phyloP scores from a whole-genome alignment of 805 yeast species.

The Candida rishiriensis region DNA sequence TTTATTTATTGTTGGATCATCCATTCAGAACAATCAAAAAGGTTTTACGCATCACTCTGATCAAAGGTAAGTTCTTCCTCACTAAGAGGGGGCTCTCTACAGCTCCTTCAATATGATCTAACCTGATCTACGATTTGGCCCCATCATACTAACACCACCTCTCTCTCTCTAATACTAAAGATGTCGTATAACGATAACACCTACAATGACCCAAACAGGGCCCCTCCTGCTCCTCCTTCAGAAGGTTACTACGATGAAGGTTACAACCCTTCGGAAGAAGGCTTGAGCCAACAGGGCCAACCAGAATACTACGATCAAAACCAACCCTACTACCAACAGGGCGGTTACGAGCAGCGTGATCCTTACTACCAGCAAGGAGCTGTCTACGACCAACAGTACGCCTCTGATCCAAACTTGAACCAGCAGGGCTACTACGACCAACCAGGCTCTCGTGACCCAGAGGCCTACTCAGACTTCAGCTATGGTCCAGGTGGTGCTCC shows the following conservation, averaged over 20 bases:
- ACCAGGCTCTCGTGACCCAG: constrained; percentile 46
- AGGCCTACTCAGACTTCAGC: constrained; percentile 57
- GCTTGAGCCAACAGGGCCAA: constrained; percentile 20
- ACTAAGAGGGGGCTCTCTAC: too few relatives aligned
- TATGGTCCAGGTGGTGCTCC: constrained; percentile 57
- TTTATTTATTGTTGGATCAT: too few relatives aligned
- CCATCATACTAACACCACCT: too few relatives aligned
- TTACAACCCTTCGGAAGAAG: constrained; percentile 22
- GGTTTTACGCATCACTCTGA: too few relatives aligned
- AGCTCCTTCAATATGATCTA: too few relatives aligned
- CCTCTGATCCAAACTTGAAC: constrained; percentile 27
- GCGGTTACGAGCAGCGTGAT: constrained; percentile 28
- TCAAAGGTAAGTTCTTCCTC: too few relatives aligned
- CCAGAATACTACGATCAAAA: constrained; percentile 28
- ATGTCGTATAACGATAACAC: constrained; percentile 59
- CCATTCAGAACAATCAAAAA: too few relatives aligned
- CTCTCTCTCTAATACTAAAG: constrained; percentile 10
- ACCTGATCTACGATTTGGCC: too few relatives aligned
- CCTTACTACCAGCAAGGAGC: constrained; percentile 37
- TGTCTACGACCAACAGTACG: constrained; percentile 44
- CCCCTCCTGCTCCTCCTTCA: constrained; percentile 12
- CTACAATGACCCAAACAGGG: constrained; percentile 37
- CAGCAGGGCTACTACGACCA: constrained; percentile 53
- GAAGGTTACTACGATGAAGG: constrained; percentile 26
- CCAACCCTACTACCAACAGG: constrained; percentile 34